Evolutionary conservation across 1,284 basidiomycete species (phyloP).

Genomic region (Boletus smithii): DNA sequence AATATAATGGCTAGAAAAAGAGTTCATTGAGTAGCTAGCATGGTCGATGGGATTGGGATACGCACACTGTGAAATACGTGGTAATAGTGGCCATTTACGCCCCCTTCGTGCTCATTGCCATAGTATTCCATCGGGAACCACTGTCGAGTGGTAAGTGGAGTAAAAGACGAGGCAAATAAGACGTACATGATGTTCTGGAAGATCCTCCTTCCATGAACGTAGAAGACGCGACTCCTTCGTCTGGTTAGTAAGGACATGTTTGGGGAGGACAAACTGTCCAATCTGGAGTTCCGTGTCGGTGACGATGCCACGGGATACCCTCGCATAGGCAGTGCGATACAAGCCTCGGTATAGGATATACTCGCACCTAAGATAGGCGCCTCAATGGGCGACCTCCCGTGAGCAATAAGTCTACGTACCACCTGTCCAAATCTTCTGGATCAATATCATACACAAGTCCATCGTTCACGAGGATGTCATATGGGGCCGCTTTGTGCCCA

Average conservation of each 20-base stretch:
- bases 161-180: background rate
- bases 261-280: slow-evolving; percentile 76
- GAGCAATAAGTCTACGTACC: slow-evolving; percentile 42
- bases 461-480: slow-evolving; percentile 76
- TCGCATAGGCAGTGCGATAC: slow-evolving; percentile 75
- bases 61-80: slow-evolving; percentile 72
- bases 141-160: slow-evolving; percentile 34
- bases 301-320: slow-evolving; percentile 66
- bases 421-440: slow-evolving; percentile 64
- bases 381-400: background rate
- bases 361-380: slow-evolving; percentile 63
- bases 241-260: slow-evolving; percentile 56
- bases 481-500: slow-evolving; percentile 63
- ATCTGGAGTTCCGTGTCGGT: slow-evolving; percentile 79
- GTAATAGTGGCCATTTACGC: slow-evolving; percentile 68
- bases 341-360: slow-evolving; percentile 84
- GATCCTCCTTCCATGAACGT: slow-evolving; percentile 61
- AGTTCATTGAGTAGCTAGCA: background rate
- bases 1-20: slow-evolving; percentile 58
- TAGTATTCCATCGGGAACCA: slow-evolving; percentile 77
- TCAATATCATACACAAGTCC: slow-evolving; percentile 76
- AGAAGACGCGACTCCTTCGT: slow-evolving; percentile 61
- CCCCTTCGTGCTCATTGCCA: slow-evolving; percentile 48
- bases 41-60: slow-evolving; percentile 3
- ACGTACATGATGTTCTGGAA: slow-evolving; percentile 62